Percentiles rank a stretch among this genome's conserved stretches.
These are phyloP conservation scores for Actinomortierella wolfii DNA, from an alignment of 371 early-diverging fungal species.

Conservation along the genomic window DNA sequence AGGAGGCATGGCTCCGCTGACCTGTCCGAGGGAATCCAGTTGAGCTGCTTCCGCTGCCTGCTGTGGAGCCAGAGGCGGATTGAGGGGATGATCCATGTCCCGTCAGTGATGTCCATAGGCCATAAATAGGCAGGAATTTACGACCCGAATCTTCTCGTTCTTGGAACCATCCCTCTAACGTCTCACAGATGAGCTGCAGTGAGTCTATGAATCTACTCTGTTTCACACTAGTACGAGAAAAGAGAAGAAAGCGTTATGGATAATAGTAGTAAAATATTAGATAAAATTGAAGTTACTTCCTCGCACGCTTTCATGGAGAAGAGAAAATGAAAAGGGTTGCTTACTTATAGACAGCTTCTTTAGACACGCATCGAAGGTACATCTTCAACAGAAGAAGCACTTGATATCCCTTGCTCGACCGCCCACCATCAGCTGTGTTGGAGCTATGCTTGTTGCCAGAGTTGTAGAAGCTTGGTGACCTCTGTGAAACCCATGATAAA, in stretches of 20 bases:
- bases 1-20: too few relatives aligned
- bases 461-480: too few relatives aligned
- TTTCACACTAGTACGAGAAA: slow-evolving; percentile 10
- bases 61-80: too few relatives aligned
- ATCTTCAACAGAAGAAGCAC: slow-evolving; percentile 30
- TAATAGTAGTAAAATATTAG: background rate
- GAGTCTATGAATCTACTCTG: slow-evolving; percentile 39
- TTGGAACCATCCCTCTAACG: slow-evolving; percentile 32
- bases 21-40: too few relatives aligned
- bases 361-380: slow-evolving; percentile 36
- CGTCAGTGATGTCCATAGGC: too few relatives aligned
- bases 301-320: background rate
- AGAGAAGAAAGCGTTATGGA: background rate
- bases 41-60: too few relatives aligned
- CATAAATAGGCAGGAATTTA: too few relatives aligned
- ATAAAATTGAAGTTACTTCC: background rate
- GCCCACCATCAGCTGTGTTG: background rate
- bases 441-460: too few relatives aligned
- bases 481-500: too few relatives aligned
- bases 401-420: slow-evolving; percentile 35
- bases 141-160: slow-evolving; percentile 1
- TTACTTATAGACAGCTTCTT: slow-evolving; percentile 41
- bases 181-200: slow-evolving; percentile 30
- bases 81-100: too few relatives aligned
- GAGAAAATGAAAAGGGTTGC: background rate